Base-by-base conservation (phyloP, 768 basidiomycete species). In the Steccherinum ochraceum region DNA sequence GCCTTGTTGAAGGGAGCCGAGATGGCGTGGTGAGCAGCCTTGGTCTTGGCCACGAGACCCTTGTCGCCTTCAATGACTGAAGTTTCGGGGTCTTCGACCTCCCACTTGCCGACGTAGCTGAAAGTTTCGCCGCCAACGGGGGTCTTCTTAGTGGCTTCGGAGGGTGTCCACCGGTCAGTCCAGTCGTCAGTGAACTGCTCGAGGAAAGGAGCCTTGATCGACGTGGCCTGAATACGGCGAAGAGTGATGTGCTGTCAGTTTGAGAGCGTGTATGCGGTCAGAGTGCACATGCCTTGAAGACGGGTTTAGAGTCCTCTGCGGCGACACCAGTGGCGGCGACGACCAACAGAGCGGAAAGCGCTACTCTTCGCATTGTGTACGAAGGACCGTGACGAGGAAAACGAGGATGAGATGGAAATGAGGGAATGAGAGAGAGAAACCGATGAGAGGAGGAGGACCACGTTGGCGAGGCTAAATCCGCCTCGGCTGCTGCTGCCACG, bases 1-100 rank as follows among this genome's bases (percentile, higher is more conserved):
- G 90, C 78, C 51, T 76, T 66, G 12, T 70, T 60, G 70, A 99
- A 93, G 12, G 93, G 87, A 1, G 94, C 92, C 53, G 95, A 97
- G 68, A 99, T 97, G 66, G 96, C 96, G 64, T 98, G 95, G 68
- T 98, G 95, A 18, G 93, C 93, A 50, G 96, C 96, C 76, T 94
- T 93, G 72, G 84, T 86, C 77, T 97, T 94, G 5, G 91, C 91
- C 39, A 99, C 93, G 59, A 97, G 84, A 63, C 89, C 95, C 64
- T 81, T 79, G 73, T 96, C 93, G 58, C 91, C 93, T 20, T 79
- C 76, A 62, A 97, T 74, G 65, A 89, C 80, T 40, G 84, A 79
- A 54, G 75, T 73, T 35, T 84, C 70, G 48, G 94, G 84, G 43
- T 93, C 90, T 71, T 98, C 94, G 61, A 98, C 92, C 58, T 84